Evolutionary conservation across 805 yeast species (phyloP), one percentile per base, ranked within the genome.

Genomic region (Wickerhamiella sorbophila): DNA sequence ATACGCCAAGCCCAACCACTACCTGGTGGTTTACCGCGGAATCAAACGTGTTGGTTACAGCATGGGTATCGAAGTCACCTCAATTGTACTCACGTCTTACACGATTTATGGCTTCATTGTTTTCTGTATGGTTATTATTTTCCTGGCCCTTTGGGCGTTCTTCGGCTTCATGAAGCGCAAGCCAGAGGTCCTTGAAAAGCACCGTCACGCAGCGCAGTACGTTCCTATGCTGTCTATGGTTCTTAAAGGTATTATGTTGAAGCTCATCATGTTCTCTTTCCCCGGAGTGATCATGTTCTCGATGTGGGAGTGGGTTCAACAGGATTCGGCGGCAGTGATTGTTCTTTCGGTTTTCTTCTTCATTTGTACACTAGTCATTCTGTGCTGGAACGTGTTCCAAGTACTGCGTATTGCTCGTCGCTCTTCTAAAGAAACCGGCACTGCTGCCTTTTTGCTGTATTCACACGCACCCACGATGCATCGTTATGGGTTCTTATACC

Each of bases 301-400:
- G 9, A 66, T 86, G 42, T 87, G 93, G 91, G 95, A 87, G 64
- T 86, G 85, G 59, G 74, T 79, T 5, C 70, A 70, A 53, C 64
- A 71, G 40, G 95, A 87, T 55, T 85, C 95, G 1, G 80, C 93
- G 1, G 95, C 95, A 1, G 85, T 87, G 24, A 74, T 87, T 44
- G 86, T 84, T 4, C 62, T 84, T 45, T 88, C 94, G 2, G 78
- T 74, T 31, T 62, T 87, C 38, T 77, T 83, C 59, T 63, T 87
- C 33, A 38, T 84, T 1, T 62, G 79, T 43, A 67, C 82, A 1
- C 46, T 78, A 4, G 72, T 74, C 2, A 65, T 82, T 31, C 64
- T 84, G 65, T 62, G 66, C 1, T 79, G 78, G 75, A 70, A 85
- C 17, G 69, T 74, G 41, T 79, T 63, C 61, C 75, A 79, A 62